These are phyloP conservation scores for Musa schizocarpa DNA, from an alignment of 176 grass and related monocot species.

Conservation along the genomic window DNA sequence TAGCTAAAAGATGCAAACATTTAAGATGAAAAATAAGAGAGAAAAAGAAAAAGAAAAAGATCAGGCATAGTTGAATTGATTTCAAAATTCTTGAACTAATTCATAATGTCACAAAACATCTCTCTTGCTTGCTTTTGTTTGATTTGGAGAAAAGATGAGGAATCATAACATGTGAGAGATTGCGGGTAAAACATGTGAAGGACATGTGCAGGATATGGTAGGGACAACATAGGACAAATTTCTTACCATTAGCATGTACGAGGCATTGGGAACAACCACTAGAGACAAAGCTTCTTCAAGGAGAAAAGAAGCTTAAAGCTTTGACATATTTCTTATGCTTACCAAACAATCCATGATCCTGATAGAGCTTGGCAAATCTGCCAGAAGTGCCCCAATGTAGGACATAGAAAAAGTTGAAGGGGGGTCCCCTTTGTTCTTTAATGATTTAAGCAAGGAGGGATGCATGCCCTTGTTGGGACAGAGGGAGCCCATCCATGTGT, in stretches of 20 bases:
- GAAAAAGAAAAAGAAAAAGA: background rate
- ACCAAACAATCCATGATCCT: too few relatives aligned
- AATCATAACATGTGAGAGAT: background rate
- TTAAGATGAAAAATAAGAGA: background rate
- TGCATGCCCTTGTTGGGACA: background rate
- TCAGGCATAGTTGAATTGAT: background rate
- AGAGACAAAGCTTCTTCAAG: too few relatives aligned
- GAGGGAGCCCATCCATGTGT: slow-evolving; percentile 3
- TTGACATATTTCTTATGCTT: too few relatives aligned
- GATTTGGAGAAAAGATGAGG: background rate
- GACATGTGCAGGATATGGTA: too few relatives aligned
- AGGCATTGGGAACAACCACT: too few relatives aligned
- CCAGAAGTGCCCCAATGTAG: too few relatives aligned
- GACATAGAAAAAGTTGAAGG: background rate
- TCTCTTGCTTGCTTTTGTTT: background rate
- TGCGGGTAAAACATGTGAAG: too few relatives aligned
- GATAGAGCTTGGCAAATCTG: too few relatives aligned
- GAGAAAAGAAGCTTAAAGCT: too few relatives aligned
- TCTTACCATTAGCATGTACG: too few relatives aligned
- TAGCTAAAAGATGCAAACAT: background rate
- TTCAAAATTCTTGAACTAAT: too few relatives aligned
- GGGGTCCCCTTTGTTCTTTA: background rate
- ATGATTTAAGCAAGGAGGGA: background rate
- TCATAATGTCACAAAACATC: background rate
- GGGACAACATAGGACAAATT: too few relatives aligned